These are phyloP conservation scores for Carex pumila DNA, from an alignment of 176 grass and related monocot species.

Conservation along the genomic window DNA sequence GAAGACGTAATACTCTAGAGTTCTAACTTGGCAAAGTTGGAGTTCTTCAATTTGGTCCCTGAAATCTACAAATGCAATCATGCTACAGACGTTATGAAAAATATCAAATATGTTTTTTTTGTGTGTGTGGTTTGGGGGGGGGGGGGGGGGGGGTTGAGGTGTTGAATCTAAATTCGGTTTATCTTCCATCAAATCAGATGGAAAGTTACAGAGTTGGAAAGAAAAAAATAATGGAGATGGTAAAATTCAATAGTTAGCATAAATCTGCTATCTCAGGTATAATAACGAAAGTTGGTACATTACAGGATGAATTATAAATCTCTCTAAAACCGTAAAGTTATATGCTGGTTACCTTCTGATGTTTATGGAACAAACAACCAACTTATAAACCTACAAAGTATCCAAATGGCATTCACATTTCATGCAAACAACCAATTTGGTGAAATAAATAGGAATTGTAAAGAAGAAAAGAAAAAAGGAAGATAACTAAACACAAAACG, in stretches of 20 bases:
- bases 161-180: neutral
- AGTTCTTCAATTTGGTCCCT: constrained; percentile 15
- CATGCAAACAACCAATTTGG: neutral
- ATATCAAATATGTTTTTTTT: too few species aligned
- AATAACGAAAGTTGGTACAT: neutral
- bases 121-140: too few species aligned
- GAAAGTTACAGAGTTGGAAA: neutral
- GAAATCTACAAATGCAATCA: constrained; percentile 27
- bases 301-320: too few species aligned
- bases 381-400: neutral
- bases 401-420: neutral
- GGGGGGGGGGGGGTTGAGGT: too few species aligned
- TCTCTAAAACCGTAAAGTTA: neutral
- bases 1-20: constrained; percentile 48
- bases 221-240: neutral
- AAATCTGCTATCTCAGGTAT: neutral
- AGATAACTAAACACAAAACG: neutral
- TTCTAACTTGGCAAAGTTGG: constrained; percentile 53
- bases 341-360: neutral
- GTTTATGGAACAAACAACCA: neutral
- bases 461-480: too few species aligned
- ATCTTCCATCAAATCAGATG: neutral
- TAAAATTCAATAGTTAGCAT: neutral
- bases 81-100: neutral
- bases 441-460: neutral